Evolutionary conservation across 306 rosid genomes (phyloP), one percentile per base, ranked within the genome.

Genomic region (Ormosia emarginata): DNA sequence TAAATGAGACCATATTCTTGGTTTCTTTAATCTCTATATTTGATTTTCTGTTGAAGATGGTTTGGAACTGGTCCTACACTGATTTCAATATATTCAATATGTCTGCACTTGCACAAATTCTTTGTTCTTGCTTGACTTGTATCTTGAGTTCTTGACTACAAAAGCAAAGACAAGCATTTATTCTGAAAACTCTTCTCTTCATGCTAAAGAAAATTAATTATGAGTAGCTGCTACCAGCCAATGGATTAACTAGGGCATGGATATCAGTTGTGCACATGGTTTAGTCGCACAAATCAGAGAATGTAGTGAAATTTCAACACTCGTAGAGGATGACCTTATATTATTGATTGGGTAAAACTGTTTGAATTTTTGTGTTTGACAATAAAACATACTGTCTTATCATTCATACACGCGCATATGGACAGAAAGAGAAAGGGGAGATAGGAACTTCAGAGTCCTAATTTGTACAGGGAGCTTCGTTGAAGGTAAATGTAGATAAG

Each of bases 361-460:
- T 18, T 78, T 78, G 82, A 78, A 67, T 36, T 2, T 37, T 37
- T 49, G 72, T 3, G 44, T 71, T 73, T 81, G 84, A 81, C 68
- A 39, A 49, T 15, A 49, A 64, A 52, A 32, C 75, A 30, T 53
- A 3, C 59, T 53, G 64, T 41, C 50, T 10, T 30, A 15, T 64
- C 68, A 65, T 64, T 47, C 36, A 44, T 18, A 30, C 59, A 36
- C 62, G 15, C 41, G 14, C 47, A 11, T 67, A 29, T 41, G 36
- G 24, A 64, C 8, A 39, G 67, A 67, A 40, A 67, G 66, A 40
- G 36, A 46, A 11, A 58, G 55, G 43, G 66, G 13, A 0, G 63
- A 57, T 29, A 47, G 64, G 61, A 63, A 47, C 24, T 43, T 57
- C 15, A 79, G 76, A 56, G 68, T 57, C 40, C 29, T 74, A 18